Conservation (phyloP, 1,139 yeast species). For the Lizanozyma gosingica region DNA sequence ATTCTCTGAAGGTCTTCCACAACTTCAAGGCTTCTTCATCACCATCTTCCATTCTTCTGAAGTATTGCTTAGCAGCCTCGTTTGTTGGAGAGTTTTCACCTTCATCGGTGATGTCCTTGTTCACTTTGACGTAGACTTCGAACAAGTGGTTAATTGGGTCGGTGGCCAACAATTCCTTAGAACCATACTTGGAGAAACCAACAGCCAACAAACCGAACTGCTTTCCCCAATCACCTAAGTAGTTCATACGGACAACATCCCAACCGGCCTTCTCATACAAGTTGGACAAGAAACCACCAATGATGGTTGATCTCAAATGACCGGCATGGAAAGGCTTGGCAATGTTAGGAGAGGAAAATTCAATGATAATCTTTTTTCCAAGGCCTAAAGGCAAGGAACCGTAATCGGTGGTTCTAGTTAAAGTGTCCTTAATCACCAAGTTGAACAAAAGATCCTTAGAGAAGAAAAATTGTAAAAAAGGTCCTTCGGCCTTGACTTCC, state of each 20-base stretch:
- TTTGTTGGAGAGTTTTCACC: slow-evolving; percentile 64
- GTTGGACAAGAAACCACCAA: slow-evolving; percentile 93
- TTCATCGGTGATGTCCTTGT: slow-evolving; percentile 70
- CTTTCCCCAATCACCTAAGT: slow-evolving; percentile 99
- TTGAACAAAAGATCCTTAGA: slow-evolving; percentile 56
- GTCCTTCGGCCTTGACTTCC: slow-evolving; percentile 77
- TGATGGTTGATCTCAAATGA: slow-evolving; percentile 93
- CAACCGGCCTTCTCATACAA: slow-evolving; percentile 86
- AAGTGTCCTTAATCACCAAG: slow-evolving; percentile 63
- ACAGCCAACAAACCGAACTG: slow-evolving; percentile 95
- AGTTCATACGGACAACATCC: slow-evolving; percentile 84
- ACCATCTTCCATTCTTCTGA: slow-evolving; percentile 90
- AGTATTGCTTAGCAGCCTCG: slow-evolving; percentile 79
- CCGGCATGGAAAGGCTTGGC: slow-evolving; percentile 99
- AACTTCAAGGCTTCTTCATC: slow-evolving; percentile 69
- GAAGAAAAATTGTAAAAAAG: slow-evolving; percentile 85
- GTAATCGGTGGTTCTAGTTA: slow-evolving; percentile 49
- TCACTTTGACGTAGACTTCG: slow-evolving; percentile 85
- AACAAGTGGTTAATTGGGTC: slow-evolving; percentile 95
- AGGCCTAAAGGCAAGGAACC: slow-evolving; percentile 74
- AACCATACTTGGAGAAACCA: slow-evolving; percentile 82
- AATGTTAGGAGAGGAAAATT: slow-evolving; percentile 95
- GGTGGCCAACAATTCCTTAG: slow-evolving; percentile 55
- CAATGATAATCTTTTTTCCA: slow-evolving; percentile 69
- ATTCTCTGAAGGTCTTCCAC: slow-evolving; percentile 86